These are phyloP conservation scores for Chiua virens DNA, from an alignment of 768 basidiomycete species.

Conservation along the genomic window DNA sequence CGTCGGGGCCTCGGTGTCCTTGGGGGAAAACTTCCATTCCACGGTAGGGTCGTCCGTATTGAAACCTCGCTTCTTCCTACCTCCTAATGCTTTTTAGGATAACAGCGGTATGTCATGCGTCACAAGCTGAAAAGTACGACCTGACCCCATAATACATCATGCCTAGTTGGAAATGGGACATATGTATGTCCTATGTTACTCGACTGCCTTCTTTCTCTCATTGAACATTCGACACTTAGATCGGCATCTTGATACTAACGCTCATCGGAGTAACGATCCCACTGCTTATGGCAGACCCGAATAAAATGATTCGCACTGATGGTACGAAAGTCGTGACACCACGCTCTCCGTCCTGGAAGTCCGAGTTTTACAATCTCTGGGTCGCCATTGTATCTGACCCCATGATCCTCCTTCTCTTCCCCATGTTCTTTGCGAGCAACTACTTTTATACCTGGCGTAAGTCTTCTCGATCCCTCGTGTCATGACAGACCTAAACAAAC, in stretches of 20 bases:
- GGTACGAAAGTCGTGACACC: conserved; percentile 63
- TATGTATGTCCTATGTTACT: conserved; percentile 49
- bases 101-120: conserved; percentile 24
- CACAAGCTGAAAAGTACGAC: not conserved
- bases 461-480: not conserved
- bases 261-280: conserved; percentile 64
- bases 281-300: conserved; percentile 66
- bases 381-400: conserved; percentile 66
- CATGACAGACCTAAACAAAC: not conserved
- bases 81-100: conserved; percentile 10
- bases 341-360: conserved; percentile 72
- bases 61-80: not conserved
- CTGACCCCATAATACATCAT: not conserved
- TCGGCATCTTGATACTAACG: conserved; percentile 63
- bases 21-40: conserved; percentile 69
- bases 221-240: not conserved
- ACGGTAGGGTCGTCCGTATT: conserved; percentile 38
- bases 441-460: conserved; percentile 84
- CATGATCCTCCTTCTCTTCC: conserved; percentile 70
- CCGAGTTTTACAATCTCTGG: conserved; percentile 70
- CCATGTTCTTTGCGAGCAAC: conserved; percentile 80
- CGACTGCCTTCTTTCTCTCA: not conserved
- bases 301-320: conserved; percentile 71
- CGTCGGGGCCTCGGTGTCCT: conserved; percentile 69
- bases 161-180: conserved; percentile 63